Evolutionary conservation across 768 basidiomycete species (phyloP).

Genomic region (Polyporus arcularius): DNA sequence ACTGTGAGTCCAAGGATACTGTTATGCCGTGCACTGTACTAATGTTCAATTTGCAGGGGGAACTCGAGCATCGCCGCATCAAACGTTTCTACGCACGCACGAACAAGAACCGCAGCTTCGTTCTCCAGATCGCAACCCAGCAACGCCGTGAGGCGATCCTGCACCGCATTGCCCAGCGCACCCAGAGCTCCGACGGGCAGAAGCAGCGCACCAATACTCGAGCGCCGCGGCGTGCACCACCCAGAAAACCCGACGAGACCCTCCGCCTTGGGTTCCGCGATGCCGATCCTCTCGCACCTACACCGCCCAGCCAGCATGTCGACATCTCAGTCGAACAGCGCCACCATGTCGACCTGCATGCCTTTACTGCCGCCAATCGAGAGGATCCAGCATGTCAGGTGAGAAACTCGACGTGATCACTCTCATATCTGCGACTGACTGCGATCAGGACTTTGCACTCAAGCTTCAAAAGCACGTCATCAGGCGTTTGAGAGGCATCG

Average conservation of each 20-base stretch:
- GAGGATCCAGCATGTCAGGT: too few relatives aligned
- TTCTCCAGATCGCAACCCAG: slow-evolving; percentile 29
- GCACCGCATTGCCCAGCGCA: background rate
- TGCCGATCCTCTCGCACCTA: background rate
- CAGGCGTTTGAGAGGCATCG: too few relatives aligned
- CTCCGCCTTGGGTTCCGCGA: background rate
- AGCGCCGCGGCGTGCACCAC: slow-evolving; percentile 8
- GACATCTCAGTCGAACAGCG: too few relatives aligned
- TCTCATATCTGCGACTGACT: too few relatives aligned
- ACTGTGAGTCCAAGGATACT: slow-evolving; percentile 18
- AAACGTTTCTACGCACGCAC: slow-evolving; percentile 40
- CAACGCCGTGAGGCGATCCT: background rate
- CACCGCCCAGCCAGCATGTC: background rate
- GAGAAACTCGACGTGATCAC: too few relatives aligned
- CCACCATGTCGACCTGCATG: too few relatives aligned
- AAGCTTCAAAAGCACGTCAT: background rate
- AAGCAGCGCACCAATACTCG: too few relatives aligned
- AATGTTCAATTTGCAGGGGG: slow-evolving; percentile 29
- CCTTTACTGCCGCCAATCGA: too few relatives aligned
- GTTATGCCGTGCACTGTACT: background rate
- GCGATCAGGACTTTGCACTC: background rate
- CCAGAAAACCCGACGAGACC: background rate
- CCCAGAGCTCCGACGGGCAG: too few relatives aligned
- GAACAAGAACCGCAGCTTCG: slow-evolving; percentile 35
- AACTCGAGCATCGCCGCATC: slow-evolving; percentile 36